These are phyloP conservation scores for Schwanniomyces yamadae DNA, from an alignment of 805 yeast genomes.

Conservation along the genomic window DNA sequence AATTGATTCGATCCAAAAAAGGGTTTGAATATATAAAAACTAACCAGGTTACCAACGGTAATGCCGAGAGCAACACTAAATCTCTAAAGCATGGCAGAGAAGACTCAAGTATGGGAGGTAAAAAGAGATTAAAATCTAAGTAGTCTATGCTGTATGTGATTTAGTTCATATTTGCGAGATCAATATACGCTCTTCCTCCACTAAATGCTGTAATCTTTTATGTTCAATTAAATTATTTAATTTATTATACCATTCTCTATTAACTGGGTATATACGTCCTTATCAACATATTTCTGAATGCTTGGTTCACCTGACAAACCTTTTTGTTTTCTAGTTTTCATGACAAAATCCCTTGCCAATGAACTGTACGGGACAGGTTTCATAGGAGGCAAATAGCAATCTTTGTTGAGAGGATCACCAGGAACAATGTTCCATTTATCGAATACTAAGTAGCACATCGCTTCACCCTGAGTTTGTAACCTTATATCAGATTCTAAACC, in stretches of 20 bases:
- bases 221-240: background rate
- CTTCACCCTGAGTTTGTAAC: constrained; percentile 74
- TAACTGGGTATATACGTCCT: constrained; percentile 53
- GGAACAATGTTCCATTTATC: constrained; percentile 77
- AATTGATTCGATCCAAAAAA: constrained; percentile 16
- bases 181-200: too few species aligned
- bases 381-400: constrained; percentile 61
- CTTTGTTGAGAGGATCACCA: constrained; percentile 84
- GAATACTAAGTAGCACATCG: constrained; percentile 65
- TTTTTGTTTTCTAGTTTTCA: constrained; percentile 86
- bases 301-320: constrained; percentile 77
- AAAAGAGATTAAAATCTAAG: too few species aligned
- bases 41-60: too few species aligned
- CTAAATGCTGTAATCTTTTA: too few species aligned
- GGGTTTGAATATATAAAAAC: constrained; percentile 16
- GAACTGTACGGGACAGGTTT: constrained; percentile 70
- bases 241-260: constrained; percentile 42
- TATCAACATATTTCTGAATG: constrained; percentile 65
- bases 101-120: too few species aligned
- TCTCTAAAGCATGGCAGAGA: too few species aligned
- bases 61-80: too few species aligned
- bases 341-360: constrained; percentile 82
- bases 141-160: too few species aligned
- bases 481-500: constrained; percentile 89
- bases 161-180: too few species aligned